Conservation (phyloP, 495 filamentous ascomycete genomes). For the Penicillium salamii region DNA sequence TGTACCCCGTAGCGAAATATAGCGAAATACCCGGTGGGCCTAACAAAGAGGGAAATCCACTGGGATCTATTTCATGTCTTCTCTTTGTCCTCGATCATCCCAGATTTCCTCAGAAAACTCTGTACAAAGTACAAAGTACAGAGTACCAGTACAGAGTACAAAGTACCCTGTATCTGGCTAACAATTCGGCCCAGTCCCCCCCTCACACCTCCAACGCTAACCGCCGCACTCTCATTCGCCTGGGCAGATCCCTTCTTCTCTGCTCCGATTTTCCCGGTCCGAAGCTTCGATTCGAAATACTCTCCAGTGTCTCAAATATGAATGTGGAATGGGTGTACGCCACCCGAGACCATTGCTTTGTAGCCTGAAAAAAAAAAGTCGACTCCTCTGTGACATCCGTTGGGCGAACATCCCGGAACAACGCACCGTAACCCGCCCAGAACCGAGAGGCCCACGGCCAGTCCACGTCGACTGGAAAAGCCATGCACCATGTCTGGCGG, state of each 20-base stretch:
- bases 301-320: slow-evolving; percentile 33
- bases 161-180: no score
- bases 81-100: no score
- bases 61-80: no score
- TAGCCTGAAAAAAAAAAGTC: slow-evolving; percentile 43
- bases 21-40: no score
- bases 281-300: not conserved
- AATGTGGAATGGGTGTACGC: slow-evolving; percentile 38
- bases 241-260: slow-evolving; percentile 1
- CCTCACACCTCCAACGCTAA: slow-evolving; percentile 3
- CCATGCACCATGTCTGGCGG: slow-evolving; percentile 50
- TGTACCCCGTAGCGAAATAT: no score
- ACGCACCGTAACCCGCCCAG: slow-evolving; percentile 41
- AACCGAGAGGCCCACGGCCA: slow-evolving; percentile 29
- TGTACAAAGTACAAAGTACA: no score
- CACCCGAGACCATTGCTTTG: slow-evolving; percentile 42
- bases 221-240: slow-evolving; percentile 16
- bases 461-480: slow-evolving; percentile 29
- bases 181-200: slow-evolving; percentile 19
- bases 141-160: no score
- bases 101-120: no score
- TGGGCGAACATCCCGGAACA: slow-evolving; percentile 44
- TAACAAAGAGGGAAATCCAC: no score
- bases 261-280: slow-evolving; percentile 2
- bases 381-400: slow-evolving; percentile 36